These are phyloP conservation scores for Phytopythium litorale DNA, from an alignment of 352 stramenopile genomes.

Conservation along the genomic window DNA sequence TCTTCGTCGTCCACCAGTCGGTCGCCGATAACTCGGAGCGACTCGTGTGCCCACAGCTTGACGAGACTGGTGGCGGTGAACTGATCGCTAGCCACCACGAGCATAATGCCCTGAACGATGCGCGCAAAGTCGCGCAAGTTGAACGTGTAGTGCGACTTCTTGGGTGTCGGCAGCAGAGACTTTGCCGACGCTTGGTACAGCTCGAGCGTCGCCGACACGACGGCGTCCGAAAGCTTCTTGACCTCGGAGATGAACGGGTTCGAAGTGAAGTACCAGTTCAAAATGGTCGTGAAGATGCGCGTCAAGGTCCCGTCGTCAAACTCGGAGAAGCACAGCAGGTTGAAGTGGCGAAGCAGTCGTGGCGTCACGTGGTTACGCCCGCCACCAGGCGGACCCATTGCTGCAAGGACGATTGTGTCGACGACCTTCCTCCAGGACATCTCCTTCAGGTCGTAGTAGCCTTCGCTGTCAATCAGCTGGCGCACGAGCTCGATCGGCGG, in stretches of 20 bases:
- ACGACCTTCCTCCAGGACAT: slow-evolving; percentile 91
- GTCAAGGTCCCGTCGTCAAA: slow-evolving; percentile 93
- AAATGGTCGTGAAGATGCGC: slow-evolving; percentile 92
- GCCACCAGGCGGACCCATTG: slow-evolving; percentile 91
- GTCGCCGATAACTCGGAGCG: slow-evolving; percentile 93
- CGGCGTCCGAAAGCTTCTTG: slow-evolving; percentile 58
- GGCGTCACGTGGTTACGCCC: slow-evolving; percentile 90
- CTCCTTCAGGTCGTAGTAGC: slow-evolving; percentile 94
- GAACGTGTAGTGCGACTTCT: slow-evolving; percentile 96
- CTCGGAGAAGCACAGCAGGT: slow-evolving; percentile 91
- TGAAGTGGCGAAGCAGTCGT: slow-evolving; percentile 91
- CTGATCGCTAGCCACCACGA: slow-evolving; percentile 78
- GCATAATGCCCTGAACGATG: slow-evolving; percentile 92
- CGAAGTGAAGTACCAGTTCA: slow-evolving; percentile 79
- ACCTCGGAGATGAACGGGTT: slow-evolving; percentile 69
- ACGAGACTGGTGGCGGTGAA: slow-evolving; percentile 84
- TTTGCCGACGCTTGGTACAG: slow-evolving; percentile 87
- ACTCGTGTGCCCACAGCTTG: slow-evolving; percentile 94
- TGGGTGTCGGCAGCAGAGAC: slow-evolving; percentile 88
- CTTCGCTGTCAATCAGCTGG: slow-evolving; percentile 88
- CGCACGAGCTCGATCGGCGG: slow-evolving; percentile 91
- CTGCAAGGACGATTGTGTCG: slow-evolving; percentile 87
- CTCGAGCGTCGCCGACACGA: slow-evolving; percentile 91
- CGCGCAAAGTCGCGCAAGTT: slow-evolving; percentile 93
- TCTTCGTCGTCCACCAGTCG: slow-evolving; percentile 91